Evolutionary conservation across 345 rosid species (phyloP), one percentile per base, ranked within the genome.

Genomic region (Erodium maritimum): DNA sequence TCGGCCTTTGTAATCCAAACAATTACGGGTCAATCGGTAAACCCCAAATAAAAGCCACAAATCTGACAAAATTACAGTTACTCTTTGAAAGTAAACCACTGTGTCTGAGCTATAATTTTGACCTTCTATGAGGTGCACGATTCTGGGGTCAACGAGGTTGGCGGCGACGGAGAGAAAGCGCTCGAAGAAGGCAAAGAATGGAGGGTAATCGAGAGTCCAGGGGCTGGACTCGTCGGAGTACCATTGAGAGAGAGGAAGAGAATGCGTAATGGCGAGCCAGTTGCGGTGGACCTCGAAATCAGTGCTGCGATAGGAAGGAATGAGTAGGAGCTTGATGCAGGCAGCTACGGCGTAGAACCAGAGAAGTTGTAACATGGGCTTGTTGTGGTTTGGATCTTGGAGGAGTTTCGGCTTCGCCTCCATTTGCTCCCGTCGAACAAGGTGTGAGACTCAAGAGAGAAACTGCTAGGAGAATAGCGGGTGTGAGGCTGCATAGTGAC

Each of bases 191-290:
- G 72, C 89, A 56, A 86, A 89, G 59, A 89, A 84, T 0, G 91
- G 94, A 52, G 95, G 95, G 67, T 93, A 93, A 71, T 93, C 96
- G 54, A 93, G 99, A 51, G 95, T 89, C 95, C 99, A 93, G 52
- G 74, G 84, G 67, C 95, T 89, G 21, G 95, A 85, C 76, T 84
- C 85, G 67, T 89, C 90, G 14, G 73, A 54, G 82, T 89, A 89
- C 99, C 99, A 93, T 63, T 71, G 66, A 12, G 82, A 65, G 65
- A 89, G 82, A 45, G 99, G 95, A 20, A 89, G 90, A 25, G 95
- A 79, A 66, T 72, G 79, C 20, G 99, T 85, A 57, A 93, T 60
- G 46, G 96, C 94, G 2, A 93, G 81, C 99, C 99, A 93, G 68
- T 93, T 83, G 55, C 96, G 88, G 70, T 93, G 99, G 51, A 89